These are phyloP conservation scores for Basidiobolus meristosporus DNA, from an alignment of 371 early-diverging fungal genomes.

Conservation along the genomic window DNA sequence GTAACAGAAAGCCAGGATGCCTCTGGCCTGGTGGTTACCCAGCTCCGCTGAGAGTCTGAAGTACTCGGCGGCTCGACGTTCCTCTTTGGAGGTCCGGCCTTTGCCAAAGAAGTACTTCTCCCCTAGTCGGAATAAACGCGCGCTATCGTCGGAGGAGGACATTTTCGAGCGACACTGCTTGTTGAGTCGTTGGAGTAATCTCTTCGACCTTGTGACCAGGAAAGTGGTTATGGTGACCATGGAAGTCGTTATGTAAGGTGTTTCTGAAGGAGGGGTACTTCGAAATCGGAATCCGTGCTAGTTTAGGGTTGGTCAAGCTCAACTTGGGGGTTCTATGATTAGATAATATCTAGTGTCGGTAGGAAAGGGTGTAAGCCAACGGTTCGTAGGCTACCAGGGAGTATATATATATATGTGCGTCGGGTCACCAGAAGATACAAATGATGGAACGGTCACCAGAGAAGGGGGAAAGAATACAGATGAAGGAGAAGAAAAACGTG, in stretches of 20 bases:
- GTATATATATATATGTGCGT: too few relatives aligned
- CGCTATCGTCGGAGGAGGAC: background rate
- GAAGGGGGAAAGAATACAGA: too few relatives aligned
- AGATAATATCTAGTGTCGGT: too few relatives aligned
- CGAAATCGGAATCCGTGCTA: too few relatives aligned
- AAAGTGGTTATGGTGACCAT: background rate
- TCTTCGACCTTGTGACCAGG: background rate
- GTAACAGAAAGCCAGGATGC: slow-evolving; percentile 43
- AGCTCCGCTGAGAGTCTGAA: slow-evolving; percentile 16
- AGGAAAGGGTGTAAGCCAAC: too few relatives aligned
- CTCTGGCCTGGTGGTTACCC: slow-evolving; percentile 20
- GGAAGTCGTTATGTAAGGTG: background rate
- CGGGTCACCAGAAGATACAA: too few relatives aligned
- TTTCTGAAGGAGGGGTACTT: slow-evolving; percentile 1
- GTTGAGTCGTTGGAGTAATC: slow-evolving; percentile 5
- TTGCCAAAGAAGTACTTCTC: slow-evolving; percentile 35
- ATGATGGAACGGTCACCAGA: too few relatives aligned
- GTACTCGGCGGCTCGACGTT: slow-evolving; percentile 17
- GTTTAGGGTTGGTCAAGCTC: too few relatives aligned
- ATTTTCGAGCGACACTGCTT: slow-evolving; percentile 1
- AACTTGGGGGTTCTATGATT: too few relatives aligned
- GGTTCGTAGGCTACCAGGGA: too few relatives aligned
- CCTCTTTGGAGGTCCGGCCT: slow-evolving; percentile 13
- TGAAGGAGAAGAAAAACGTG: too few relatives aligned
- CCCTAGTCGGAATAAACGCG: slow-evolving; percentile 15